A percentile compares a stretch with the other conserved stretches of the same genome.
Evolutionary conservation across 1,284 basidiomycete species (phyloP).

Genomic region (Lentinus polychrous): DNA sequence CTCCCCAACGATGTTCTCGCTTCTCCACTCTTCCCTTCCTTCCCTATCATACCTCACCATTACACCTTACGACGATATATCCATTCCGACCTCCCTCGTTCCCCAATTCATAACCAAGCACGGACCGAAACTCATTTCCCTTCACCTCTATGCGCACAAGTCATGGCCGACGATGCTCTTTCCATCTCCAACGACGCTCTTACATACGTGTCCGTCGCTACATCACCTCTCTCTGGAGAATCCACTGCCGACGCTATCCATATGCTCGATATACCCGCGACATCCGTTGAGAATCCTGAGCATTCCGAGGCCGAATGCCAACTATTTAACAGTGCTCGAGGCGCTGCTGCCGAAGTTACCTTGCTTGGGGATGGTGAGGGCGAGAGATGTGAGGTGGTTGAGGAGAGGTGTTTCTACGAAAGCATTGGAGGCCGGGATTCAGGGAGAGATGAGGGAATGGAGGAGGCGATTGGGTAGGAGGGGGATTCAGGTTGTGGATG

Average conservation of each 20-base stretch:
- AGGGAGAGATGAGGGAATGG: slow-evolving; percentile 74
- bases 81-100: slow-evolving; percentile 48
- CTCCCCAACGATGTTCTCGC: slow-evolving; percentile 54
- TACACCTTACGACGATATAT: slow-evolving; percentile 65
- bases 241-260: slow-evolving; percentile 46
- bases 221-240: slow-evolving; percentile 61
- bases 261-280: slow-evolving; percentile 25
- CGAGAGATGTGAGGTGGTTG: slow-evolving; percentile 66
- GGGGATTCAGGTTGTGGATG: slow-evolving; percentile 56
- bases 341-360: slow-evolving; percentile 50
- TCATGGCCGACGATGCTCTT: slow-evolving; percentile 69
- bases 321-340: slow-evolving; percentile 51
- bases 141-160: slow-evolving; percentile 65
- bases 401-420: slow-evolving; percentile 52
- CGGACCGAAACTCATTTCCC: slow-evolving; percentile 51
- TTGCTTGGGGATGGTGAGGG: slow-evolving; percentile 46
- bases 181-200: slow-evolving; percentile 48
- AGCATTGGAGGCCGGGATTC: slow-evolving; percentile 65
- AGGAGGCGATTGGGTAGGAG: slow-evolving; percentile 46
- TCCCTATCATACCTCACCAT: slow-evolving; percentile 62
- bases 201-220: slow-evolving; percentile 50
- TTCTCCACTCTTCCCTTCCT: slow-evolving; percentile 60
- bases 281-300: slow-evolving; percentile 60
- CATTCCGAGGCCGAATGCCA: slow-evolving; percentile 57
- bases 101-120: slow-evolving; percentile 59